Evolutionary conservation across 805 yeast genomes (phyloP), one percentile per base, ranked within the genome.

Genomic region (Sungouiella thailandica): DNA sequence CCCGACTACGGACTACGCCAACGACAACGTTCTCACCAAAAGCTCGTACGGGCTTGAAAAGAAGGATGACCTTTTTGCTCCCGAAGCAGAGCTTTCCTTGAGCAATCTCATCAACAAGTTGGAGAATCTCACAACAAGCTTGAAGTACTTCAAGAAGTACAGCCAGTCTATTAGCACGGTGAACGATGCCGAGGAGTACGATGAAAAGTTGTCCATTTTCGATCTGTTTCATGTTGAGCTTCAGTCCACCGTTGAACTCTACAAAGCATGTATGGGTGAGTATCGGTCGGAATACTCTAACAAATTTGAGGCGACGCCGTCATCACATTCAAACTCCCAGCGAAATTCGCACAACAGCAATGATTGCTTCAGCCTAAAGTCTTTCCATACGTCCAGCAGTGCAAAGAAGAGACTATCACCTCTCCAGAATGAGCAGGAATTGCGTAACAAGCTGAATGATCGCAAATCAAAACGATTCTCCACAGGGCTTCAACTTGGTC

Each of bases 81-180:
- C 26, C 7, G 42, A 37, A 6, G 28, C 37, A 0, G 50, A 46
- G 13, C 24, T 37, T 4, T 52, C 52, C 31, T 33, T 65, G 23
- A 36, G 42, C 22, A 46, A 48, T 23, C 44, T 66, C 29, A 53
- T 64, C 8, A 44, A 44, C 29, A 62, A 60, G 32, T 36, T 65
- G 16, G 46, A 58, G 3, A 56, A 50, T 22, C 36, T 65, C 14
- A 43, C 65, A 4, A 53, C 62, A 3, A 65, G 64, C 39, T 43
- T 66, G 23, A 58, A 53, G 34, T 65, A 46, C 39, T 66, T 64
- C 40, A 51, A 58, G 31, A 63, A 63, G 29, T 66, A 64, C 42
- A 58, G 61, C 37, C 52, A 50, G 25, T 55, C 66, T 1, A 61
- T 62, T 1, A 28, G 44, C 18, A 31, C 40, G 5, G 39, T 49